Percentiles rank a stretch among this genome's conserved stretches.
phyloP scores from a whole-genome alignment of 345 rosid genomes.

The Salix koriyanagi region DNA sequence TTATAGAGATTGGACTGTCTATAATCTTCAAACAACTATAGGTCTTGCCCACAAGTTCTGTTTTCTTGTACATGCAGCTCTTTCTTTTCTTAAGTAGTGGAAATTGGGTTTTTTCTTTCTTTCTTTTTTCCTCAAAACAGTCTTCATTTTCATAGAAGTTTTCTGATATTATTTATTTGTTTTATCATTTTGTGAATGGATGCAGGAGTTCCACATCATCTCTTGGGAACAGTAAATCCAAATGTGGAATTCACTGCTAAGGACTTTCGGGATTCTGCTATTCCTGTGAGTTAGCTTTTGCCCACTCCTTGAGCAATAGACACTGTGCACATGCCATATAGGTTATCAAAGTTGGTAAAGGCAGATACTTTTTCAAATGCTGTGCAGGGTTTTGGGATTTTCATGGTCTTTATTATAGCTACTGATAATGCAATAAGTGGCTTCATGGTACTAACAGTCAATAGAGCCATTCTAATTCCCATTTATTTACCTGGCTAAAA shows the following conservation, averaged over 20 bases:
- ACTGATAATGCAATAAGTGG: no score
- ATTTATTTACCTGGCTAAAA: no score
- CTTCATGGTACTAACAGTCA: no score
- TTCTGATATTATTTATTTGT: background rate
- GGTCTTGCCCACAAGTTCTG: no score
- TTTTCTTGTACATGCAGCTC: background rate
- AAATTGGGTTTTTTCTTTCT: background rate
- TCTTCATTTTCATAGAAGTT: background rate
- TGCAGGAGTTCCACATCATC: slow-evolving; percentile 83
- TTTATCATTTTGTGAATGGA: background rate
- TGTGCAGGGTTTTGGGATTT: no score
- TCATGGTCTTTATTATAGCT: no score
- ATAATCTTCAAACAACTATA: background rate
- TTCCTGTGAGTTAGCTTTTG: slow-evolving; percentile 50
- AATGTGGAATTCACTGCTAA: slow-evolving; percentile 69
- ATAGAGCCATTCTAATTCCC: no score
- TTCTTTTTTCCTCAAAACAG: background rate
- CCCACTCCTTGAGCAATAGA: background rate
- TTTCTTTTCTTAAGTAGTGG: background rate
- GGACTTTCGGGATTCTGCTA: slow-evolving; percentile 62
- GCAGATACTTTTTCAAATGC: no score
- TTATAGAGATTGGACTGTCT: background rate
- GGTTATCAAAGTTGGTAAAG: no score
- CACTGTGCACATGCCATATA: no score
- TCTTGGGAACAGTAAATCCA: slow-evolving; percentile 68